A percentile compares a stretch with the other conserved stretches of the same genome.
Conservation (phyloP, 768 basidiomycete genomes). For the Tubosaeta sp. region DNA sequence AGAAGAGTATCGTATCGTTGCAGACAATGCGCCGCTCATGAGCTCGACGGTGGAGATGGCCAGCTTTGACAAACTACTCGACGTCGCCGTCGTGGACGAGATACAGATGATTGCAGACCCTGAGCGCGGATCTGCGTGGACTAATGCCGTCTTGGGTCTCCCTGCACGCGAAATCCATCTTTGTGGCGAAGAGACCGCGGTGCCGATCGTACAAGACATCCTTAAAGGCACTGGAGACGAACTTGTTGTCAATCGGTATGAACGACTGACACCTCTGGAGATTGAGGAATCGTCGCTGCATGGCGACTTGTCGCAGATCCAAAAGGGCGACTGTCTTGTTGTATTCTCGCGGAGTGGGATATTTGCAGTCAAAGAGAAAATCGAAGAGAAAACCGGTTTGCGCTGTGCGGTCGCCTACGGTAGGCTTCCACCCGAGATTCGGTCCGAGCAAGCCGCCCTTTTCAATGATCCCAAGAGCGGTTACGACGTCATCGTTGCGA, state of each 20-base stretch:
- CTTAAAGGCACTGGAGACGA: constrained; percentile 80
- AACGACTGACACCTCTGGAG: constrained; percentile 81
- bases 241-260: constrained; percentile 72
- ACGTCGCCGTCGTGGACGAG: constrained; percentile 94
- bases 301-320: constrained; percentile 55
- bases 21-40: constrained; percentile 48
- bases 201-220: constrained; percentile 70
- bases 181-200: constrained; percentile 91
- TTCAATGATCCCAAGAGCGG: constrained; percentile 86
- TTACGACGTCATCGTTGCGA: constrained; percentile 87
- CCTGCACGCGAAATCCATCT: constrained; percentile 83
- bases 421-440: constrained; percentile 83
- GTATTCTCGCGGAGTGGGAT: constrained; percentile 76
- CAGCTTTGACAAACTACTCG: constrained; percentile 36
- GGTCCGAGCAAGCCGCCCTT: constrained; percentile 86
- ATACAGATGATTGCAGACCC: constrained; percentile 91
- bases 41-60: constrained; percentile 97
- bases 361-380: constrained; percentile 65
- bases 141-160: constrained; percentile 69
- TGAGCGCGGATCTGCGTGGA: constrained; percentile 80
- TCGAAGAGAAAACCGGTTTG: constrained; percentile 71
- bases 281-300: constrained; percentile 63
- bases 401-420: constrained; percentile 93
- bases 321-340: constrained; percentile 87
- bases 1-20: constrained; percentile 78